Evolutionary conservation across 768 basidiomycete species (phyloP), one percentile per base, ranked within the genome.

Genomic region (Lyophyllum decastes): DNA sequence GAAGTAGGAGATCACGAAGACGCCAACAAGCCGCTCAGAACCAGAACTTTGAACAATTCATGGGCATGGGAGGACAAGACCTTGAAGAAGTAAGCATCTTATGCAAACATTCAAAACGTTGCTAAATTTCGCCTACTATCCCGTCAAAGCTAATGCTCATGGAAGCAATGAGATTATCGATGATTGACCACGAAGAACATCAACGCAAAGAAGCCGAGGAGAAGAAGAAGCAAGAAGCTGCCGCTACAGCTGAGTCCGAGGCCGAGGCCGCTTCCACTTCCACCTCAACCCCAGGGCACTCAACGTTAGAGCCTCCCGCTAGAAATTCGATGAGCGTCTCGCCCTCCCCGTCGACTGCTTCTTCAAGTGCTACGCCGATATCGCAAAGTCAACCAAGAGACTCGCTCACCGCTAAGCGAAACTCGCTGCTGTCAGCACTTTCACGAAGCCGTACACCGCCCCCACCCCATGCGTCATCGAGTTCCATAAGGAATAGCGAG

Each of bases 121-220:
- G 47, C 35, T 52, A 12, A 54, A 34, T 27, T 53, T 53, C 43
- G 21, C 40, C 55, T 50, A 46, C 34, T 22, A 22, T 43, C 27
- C 45, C 55, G 21, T 47, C 46, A 40, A 61, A 99, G 94, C 75
- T 99, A 44, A 98, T 98, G 96, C 78, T 99, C 54, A 95, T 95
- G 92, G 97, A 98, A 75, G 97, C 97, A 4, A 98, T 99, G 95
- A 86, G 96, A 54, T 76, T 97, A 56, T 97, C 94, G 25, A 78
- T 98, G 62, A 70, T 97, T 48, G 96, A 98, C 57, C 95, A 98
- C 66, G 95, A 98, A 73, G 94, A 94, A 66, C 91, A 94, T 54
- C 93, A 94, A 68, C 82, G 86, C 65, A 87, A 84, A 67, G 85
- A 91, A 66, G 82, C 81, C 55, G 88, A 86, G 65, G 85, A 89